A percentile compares a stretch with the other conserved stretches of the same genome.
phyloP scores from a whole-genome alignment of 2,329 filamentous ascomycete species.

The Ceratocystis huliohia region DNA sequence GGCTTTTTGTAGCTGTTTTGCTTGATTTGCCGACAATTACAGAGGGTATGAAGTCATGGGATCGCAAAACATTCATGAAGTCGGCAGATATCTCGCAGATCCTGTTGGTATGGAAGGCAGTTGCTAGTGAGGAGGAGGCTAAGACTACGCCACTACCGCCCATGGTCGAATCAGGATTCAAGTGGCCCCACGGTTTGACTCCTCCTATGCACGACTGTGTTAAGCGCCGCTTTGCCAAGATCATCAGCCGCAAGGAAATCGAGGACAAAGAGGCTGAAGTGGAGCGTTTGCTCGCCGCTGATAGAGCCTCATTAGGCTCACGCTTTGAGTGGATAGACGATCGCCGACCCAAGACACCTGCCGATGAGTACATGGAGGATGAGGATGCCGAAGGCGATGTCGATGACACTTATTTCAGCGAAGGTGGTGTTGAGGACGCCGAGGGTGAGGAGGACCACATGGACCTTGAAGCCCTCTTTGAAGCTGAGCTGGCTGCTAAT shows the following conservation, averaged over 20 bases:
- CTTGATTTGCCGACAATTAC: slow-evolving; percentile 78
- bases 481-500: slow-evolving; percentile 38
- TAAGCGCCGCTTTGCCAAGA: slow-evolving; percentile 71
- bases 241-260: slow-evolving; percentile 69
- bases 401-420: slow-evolving; percentile 30
- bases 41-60: slow-evolving; percentile 75
- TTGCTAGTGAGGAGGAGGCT: slow-evolving; percentile 54
- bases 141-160: slow-evolving; percentile 53
- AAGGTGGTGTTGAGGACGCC: slow-evolving; percentile 51
- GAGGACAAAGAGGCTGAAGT: slow-evolving; percentile 74
- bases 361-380: slow-evolving; percentile 25
- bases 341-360: slow-evolving; percentile 25
- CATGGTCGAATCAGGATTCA: slow-evolving; percentile 55
- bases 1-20: slow-evolving; percentile 62
- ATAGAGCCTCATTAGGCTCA: slow-evolving; percentile 48
- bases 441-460: slow-evolving; percentile 40
- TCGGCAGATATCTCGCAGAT: slow-evolving; percentile 82
- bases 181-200: slow-evolving; percentile 75
- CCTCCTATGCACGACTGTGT: slow-evolving; percentile 78
- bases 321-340: slow-evolving; percentile 54
- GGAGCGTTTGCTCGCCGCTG: slow-evolving; percentile 57
- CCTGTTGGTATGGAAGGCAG: slow-evolving; percentile 61
- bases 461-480: slow-evolving; percentile 43
- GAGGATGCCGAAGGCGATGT: slow-evolving; percentile 38
- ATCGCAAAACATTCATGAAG: slow-evolving; percentile 77